Percentiles rank a stretch among this genome's conserved stretches.
Evolutionary conservation across 169 alveolate genomes (phyloP).

Genomic region (Cryptosporidium sp.): DNA sequence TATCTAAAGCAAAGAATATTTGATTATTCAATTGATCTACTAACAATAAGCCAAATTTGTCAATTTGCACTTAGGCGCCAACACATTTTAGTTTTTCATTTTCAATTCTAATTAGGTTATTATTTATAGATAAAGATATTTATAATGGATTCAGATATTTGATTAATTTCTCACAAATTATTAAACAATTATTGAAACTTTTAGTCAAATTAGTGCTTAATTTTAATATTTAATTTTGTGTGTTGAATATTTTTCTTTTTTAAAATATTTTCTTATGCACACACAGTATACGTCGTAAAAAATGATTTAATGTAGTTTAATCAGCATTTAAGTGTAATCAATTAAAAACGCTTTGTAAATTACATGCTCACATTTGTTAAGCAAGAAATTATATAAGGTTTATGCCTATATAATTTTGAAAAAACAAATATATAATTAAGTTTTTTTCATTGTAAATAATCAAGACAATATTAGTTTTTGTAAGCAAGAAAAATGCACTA

Average conservation of each 20-base stretch:
- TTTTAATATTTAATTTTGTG: neutral
- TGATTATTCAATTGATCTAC: neutral
- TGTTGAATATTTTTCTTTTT: neutral
- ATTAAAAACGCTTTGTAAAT: neutral
- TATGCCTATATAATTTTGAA: neutral
- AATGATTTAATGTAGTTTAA: conserved; percentile 21
- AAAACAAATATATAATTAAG: neutral
- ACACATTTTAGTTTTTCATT: neutral
- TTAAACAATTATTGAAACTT: too few species aligned
- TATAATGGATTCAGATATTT: too few species aligned
- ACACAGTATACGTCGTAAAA: conserved; percentile 69
- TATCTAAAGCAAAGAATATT: conserved; percentile 3
- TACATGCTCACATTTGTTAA: conserved; percentile 7
- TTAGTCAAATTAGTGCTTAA: neutral
- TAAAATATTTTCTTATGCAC: neutral
- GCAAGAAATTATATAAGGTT: neutral
- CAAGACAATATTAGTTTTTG: neutral
- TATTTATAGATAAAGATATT: too few species aligned
- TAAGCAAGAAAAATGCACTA: conserved; percentile 34
- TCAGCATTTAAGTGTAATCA: neutral
- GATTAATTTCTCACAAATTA: neutral
- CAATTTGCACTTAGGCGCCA: neutral
- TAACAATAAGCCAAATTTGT: neutral
- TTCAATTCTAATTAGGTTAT: neutral
- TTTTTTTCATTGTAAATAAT: neutral